Conservation (phyloP, 371 early-diverging fungal genomes). For the Mortierella sp. region DNA sequence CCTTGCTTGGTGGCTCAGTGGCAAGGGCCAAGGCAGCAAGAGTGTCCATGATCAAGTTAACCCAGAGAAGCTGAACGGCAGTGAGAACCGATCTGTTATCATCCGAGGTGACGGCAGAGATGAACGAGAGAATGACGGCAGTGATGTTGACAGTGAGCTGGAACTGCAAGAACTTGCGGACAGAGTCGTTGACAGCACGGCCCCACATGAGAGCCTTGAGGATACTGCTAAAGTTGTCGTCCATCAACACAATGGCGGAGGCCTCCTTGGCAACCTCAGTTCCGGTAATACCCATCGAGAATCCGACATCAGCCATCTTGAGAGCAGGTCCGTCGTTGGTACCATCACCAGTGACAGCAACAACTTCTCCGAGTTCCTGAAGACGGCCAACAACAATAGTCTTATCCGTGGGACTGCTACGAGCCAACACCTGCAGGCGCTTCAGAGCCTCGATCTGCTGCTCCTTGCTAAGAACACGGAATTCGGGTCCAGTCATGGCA, state of each 20-base stretch:
- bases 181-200: conserved; percentile 93
- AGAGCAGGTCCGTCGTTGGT: conserved; percentile 98
- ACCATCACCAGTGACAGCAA: conserved; percentile 98
- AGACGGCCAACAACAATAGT: conserved; percentile 89
- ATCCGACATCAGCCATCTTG: conserved; percentile 97
- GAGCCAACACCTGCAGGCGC: conserved; percentile 90
- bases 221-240: conserved; percentile 94
- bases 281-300: conserved; percentile 97
- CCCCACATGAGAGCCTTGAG: conserved; percentile 96
- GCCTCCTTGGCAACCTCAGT: conserved; percentile 98
- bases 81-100: conserved; percentile 75
- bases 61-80: conserved; percentile 88
- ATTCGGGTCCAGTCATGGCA: conserved; percentile 91
- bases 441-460: conserved; percentile 86
- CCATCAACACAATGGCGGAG: conserved; percentile 93
- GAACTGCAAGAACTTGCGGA: conserved; percentile 97
- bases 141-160: conserved; percentile 96
- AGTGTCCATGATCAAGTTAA: conserved; percentile 91
- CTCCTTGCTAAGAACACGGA: conserved; percentile 81
- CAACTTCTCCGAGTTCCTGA: conserved; percentile 91
- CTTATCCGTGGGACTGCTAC: conserved; percentile 95
- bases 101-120: conserved; percentile 65
- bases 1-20: conserved; percentile 82
- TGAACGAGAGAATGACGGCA: conserved; percentile 78
- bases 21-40: conserved; percentile 90